A percentile compares a stretch with the other conserved stretches of the same genome.
phyloP scores from a whole-genome alignment of 106 monocot species.

The Acorus gramineus region DNA sequence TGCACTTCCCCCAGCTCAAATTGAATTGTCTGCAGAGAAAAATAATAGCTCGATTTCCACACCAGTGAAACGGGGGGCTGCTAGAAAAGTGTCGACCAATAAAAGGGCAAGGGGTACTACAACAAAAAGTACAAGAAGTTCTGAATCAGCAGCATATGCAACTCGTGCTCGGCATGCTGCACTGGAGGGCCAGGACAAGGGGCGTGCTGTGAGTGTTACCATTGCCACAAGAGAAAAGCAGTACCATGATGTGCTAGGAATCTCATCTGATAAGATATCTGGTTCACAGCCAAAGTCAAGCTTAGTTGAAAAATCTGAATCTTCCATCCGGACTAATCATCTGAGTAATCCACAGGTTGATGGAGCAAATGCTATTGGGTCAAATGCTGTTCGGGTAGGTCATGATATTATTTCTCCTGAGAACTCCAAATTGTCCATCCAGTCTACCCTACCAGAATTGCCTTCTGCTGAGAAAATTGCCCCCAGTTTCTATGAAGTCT shows the following conservation, averaged over 20 bases:
- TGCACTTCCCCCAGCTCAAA: slow-evolving; percentile 11
- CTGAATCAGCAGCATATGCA: slow-evolving; percentile 39
- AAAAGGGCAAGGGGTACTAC: slow-evolving; percentile 77
- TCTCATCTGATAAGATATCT: too few relatives aligned
- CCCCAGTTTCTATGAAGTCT: too few relatives aligned
- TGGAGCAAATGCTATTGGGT: too few relatives aligned
- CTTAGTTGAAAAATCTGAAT: too few relatives aligned
- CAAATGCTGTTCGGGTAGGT: too few relatives aligned
- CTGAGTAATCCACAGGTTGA: too few relatives aligned
- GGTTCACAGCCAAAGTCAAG: too few relatives aligned
- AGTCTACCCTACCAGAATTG: too few relatives aligned
- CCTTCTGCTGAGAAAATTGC: too few relatives aligned
- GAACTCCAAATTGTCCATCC: too few relatives aligned
- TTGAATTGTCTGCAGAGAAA: slow-evolving; percentile 7
- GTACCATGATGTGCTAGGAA: slow-evolving; percentile 4
- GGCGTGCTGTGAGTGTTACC: slow-evolving; percentile 3
- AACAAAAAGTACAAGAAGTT: slow-evolving; percentile 36
- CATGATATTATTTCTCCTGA: too few relatives aligned
- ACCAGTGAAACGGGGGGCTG: slow-evolving; percentile 24
- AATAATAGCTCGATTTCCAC: slow-evolving; percentile 14
- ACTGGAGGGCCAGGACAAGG: slow-evolving; percentile 16
- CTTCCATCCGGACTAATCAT: too few relatives aligned
- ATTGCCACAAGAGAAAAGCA: background rate
- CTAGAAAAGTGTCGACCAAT: slow-evolving; percentile 48
- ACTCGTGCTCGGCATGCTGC: slow-evolving; percentile 44